Evolutionary conservation across 208 protist species (phyloP), one percentile per base, ranked within the genome.

Genomic region (Porcisia hertigi): DNA sequence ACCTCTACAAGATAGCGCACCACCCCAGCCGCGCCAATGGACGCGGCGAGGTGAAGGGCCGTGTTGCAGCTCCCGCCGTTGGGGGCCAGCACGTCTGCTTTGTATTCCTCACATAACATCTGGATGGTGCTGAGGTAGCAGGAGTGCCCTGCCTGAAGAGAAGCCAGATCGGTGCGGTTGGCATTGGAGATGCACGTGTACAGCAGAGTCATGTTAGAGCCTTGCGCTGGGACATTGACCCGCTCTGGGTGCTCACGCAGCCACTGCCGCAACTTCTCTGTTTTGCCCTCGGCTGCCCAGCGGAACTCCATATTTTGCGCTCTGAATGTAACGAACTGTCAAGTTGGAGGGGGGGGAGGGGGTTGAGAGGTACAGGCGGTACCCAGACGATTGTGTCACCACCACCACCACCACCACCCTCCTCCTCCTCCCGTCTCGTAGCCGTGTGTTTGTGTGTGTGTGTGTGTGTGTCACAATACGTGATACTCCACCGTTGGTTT

Each of bases 81-180:
- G 6, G 87, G 79, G 20, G 84, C 82, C 41, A 70, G 64, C 7
- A 78, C 57, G 57, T 95, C 89, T 0, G 91, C 91, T 25, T 75
- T 71, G 71, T 92, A 95, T 79, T 95, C 89, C 34, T 82, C 77
- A 14, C 86, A 85, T 39, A 95, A 71, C 86, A 95, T 87, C 14
- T 71, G 72, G 8, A 92, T 80, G 9, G 72, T 87, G 14, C 58
- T 25, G 36, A 88, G 34, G 54, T 86, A 85, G 54, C 73, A 54
- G 5, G 76, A 74, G 58, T 62, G 20, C 25, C 83, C 71, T 34
- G 71, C 65, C 20, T 79, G 72, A 20, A 77, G 64, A 14, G 72
- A 75, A 36, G 77, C 79, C 52, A 80, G 43, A 72, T 81, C 60
- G 54, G 74, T 74, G 39, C 71, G 73, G 49, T 88, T 74, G 43